Conservation (phyloP, 306 rosid genomes). For the Cucumis melo region DNA sequence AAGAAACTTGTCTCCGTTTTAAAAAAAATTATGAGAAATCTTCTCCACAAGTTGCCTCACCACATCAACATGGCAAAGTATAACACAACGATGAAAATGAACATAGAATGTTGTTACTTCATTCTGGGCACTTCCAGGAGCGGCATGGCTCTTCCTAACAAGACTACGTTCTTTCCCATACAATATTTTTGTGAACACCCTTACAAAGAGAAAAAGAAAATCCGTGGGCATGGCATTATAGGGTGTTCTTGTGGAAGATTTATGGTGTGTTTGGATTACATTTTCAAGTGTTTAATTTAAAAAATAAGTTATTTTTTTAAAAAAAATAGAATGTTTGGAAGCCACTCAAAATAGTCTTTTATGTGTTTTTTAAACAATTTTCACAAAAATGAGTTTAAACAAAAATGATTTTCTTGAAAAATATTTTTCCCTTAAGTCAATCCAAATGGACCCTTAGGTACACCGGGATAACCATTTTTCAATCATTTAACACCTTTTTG, state of each 20-base stretch:
- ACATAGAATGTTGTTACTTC: background rate
- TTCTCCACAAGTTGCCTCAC: background rate
- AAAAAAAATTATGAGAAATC: background rate
- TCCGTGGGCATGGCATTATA: background rate
- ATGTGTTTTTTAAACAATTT: no score
- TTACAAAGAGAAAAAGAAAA: no score
- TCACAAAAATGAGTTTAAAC: no score
- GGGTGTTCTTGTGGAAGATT: background rate
- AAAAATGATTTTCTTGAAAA: no score
- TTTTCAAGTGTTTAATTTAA: no score
- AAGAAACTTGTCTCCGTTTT: no score
- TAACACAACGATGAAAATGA: background rate
- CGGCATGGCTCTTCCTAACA: background rate
- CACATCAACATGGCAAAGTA: background rate
- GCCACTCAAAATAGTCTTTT: no score
- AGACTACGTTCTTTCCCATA: background rate
- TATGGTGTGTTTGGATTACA: no score
- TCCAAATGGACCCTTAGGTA: background rate
- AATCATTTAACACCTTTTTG: background rate
- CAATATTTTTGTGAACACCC: background rate
- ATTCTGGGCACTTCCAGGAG: background rate
- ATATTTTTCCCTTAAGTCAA: no score
- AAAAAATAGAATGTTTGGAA: no score
- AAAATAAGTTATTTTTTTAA: no score
- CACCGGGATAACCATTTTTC: background rate